Evolutionary conservation across 176 grass and related monocot species (phyloP), one percentile per base, ranked within the genome.

Genomic region (Puya raimondii): DNA sequence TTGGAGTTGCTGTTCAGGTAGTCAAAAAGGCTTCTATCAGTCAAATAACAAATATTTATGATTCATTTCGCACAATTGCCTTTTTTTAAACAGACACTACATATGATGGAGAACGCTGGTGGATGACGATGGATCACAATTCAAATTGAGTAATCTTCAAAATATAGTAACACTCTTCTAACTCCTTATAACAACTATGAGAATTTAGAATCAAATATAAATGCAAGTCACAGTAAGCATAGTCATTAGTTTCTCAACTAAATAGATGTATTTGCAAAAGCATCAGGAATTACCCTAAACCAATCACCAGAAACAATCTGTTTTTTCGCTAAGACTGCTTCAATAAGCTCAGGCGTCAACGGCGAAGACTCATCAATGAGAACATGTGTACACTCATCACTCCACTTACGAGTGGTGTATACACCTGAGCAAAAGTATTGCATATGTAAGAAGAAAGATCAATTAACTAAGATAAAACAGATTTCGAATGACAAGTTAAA

Each of bases 331-430:
- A 90, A 59, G 57, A 96, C 65, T 69, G 93, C 93, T 82, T 92
- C 81, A 1, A 96, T 76, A 69, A 96, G 86, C 64, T 96, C 86
- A 48, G 76, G 63, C 48, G 89, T 85, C 63, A 97, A 42, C 21
- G 79, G 15, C 79, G 84, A 97, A 73, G 81, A 87, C 67, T 87
- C 84, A 64, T 92, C 84, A 80, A 83, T 86, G 83, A 92, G 79
- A 72, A 85, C 86, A 87, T 97, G 86, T 4, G 89, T 90, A 25
- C 93, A 97, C 12, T 89, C 79, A 74, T 89, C 67, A 68, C 71
- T 79, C 93, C 89, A 97, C 76, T 85, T 97, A 64, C 84, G 82
- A 26, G 84, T 90, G 74, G 71, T 59, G 72, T 71, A 85, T 80
- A 79, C 89, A 74, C 93, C 93, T 96, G 71, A 20, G 17, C 58